Percentiles rank a stretch among this genome's conserved stretches.
Evolutionary conservation across 2,329 filamentous ascomycete genomes (phyloP).

Genomic region (Xenoacremonium recifei): DNA sequence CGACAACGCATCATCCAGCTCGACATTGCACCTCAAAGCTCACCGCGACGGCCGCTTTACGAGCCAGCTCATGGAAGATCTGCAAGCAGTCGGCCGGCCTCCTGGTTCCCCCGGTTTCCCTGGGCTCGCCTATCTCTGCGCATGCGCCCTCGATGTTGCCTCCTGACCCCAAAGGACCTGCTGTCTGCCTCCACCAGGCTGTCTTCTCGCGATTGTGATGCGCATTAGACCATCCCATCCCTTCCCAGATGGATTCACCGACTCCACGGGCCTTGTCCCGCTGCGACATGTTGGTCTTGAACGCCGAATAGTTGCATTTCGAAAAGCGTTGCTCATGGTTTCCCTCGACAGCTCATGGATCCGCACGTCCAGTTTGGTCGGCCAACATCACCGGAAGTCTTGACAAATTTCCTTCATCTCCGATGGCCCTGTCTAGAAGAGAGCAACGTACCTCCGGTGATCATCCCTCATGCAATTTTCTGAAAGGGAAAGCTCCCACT

Average conservation of each 20-base stretch:
- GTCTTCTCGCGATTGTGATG: background rate
- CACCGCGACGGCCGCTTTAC: slow-evolving; percentile 4
- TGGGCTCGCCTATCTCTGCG: background rate
- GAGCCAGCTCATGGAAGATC: slow-evolving; percentile 10
- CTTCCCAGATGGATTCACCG: background rate
- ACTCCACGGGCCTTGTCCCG: background rate
- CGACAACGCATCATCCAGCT: slow-evolving; percentile 13
- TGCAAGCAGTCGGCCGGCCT: no score
- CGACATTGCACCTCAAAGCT: background rate
- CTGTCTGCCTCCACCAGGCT: background rate
- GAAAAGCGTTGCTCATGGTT: background rate
- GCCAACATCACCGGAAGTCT: no score
- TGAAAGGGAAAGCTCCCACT: no score
- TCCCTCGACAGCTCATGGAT: background rate
- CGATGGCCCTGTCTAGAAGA: no score
- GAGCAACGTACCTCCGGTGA: no score
- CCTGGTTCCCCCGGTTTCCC: background rate
- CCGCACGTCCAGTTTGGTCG: background rate
- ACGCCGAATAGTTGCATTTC: background rate
- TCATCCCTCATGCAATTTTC: no score
- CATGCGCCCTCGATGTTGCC: no score
- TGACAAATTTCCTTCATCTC: no score
- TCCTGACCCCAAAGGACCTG: no score
- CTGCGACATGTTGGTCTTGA: background rate
- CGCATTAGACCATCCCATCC: no score